Conservation (phyloP, 2,329 filamentous ascomycete species). For the Fusarium oxysporum region DNA sequence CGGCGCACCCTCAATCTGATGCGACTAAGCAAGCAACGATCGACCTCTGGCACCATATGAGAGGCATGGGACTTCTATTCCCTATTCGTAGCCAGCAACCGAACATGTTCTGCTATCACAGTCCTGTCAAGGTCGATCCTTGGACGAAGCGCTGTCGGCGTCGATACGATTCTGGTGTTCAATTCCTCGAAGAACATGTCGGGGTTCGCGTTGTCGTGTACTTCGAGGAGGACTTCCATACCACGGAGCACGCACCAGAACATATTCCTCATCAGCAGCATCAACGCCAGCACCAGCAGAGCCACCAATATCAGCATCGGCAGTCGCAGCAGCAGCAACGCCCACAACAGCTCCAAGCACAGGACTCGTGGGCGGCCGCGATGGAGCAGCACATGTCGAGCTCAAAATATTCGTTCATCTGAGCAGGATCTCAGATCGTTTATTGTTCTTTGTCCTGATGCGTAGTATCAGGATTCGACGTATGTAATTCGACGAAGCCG, state of each 20-base stretch:
- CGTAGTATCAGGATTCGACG: constrained; percentile 1
- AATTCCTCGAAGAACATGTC: constrained; percentile 54
- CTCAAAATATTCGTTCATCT: constrained; percentile 51
- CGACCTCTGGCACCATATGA: constrained; percentile 54
- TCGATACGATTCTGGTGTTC: constrained; percentile 53
- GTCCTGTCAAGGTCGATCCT: constrained; percentile 57
- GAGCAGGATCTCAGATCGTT: constrained; percentile 35
- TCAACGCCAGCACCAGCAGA: constrained; percentile 30
- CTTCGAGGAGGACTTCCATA: constrained; percentile 60
- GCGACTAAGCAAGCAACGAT: constrained; percentile 51
- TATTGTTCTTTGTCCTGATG: constrained; percentile 20
- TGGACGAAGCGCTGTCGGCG: constrained; percentile 58
- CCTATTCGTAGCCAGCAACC: constrained; percentile 52
- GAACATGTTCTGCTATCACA: constrained; percentile 58
- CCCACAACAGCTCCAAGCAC: constrained; percentile 38
- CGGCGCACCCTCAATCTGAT: constrained; percentile 50
- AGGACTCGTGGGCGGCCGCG: constrained; percentile 54
- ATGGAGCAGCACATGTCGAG: constrained; percentile 45
- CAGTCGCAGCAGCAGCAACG: constrained; percentile 30
- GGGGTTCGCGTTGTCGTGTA: constrained; percentile 55
- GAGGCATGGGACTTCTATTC: constrained; percentile 51
- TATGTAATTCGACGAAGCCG: constrained; percentile 19
- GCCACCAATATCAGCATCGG: constrained; percentile 20
- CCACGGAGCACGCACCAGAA: constrained; percentile 53
- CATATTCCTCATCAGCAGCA: constrained; percentile 34